These are phyloP conservation scores for Myxozyma lipomycoides DNA, from an alignment of 805 yeast genomes.

Conservation along the genomic window DNA sequence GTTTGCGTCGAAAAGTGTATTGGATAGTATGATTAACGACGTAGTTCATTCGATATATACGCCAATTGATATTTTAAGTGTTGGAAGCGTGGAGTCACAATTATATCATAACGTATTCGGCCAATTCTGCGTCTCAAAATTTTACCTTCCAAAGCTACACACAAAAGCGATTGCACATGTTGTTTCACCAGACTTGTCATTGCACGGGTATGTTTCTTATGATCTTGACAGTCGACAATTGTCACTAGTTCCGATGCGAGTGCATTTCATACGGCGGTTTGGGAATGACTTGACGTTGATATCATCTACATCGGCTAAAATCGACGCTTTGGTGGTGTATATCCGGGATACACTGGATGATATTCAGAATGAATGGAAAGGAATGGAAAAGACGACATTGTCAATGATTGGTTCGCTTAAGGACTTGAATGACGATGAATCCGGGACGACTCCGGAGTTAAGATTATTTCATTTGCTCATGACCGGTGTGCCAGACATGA, in stretches of 20 bases:
- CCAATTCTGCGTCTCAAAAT: conserved; percentile 18
- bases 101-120: conserved; percentile 19
- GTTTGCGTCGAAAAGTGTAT: conserved; percentile 15
- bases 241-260: conserved; percentile 13
- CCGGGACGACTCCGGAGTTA: not conserved
- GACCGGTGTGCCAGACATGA: conserved; percentile 21
- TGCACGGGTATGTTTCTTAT: conserved; percentile 14
- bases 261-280: conserved; percentile 27
- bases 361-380: conserved; percentile 16
- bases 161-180: conserved; percentile 7
- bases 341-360: conserved; percentile 11
- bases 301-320: conserved; percentile 20
- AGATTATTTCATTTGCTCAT: conserved; percentile 22
- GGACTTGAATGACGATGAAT: conserved; percentile 1
- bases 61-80: conserved; percentile 16
- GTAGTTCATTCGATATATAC: conserved; percentile 1
- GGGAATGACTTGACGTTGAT: conserved; percentile 22
- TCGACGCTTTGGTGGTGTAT: conserved; percentile 19
- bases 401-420: not conserved
- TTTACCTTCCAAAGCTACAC: conserved; percentile 12
- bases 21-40: conserved; percentile 18
- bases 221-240: not conserved
- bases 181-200: conserved; percentile 18
- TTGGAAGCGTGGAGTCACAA: conserved; percentile 1
- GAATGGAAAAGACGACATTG: conserved; percentile 6